Evolutionary conservation across 345 rosid genomes (phyloP).

Genomic region (Gossypium stocksii): DNA sequence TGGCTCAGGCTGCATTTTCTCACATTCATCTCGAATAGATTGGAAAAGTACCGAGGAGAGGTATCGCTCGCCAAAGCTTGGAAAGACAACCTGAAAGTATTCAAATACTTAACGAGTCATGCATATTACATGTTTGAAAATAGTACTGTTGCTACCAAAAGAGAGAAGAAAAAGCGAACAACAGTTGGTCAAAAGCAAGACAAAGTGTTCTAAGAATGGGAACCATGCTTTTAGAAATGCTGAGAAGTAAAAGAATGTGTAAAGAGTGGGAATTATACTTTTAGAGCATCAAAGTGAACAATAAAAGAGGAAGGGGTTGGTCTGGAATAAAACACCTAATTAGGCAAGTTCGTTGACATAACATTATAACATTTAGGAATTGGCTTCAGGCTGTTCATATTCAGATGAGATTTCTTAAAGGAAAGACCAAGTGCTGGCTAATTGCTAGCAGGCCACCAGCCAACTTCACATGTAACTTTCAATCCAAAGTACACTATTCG

Average conservation of each 20-base stretch:
- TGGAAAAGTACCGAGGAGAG: slow-evolving; percentile 83
- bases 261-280: neutral
- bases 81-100: slow-evolving; percentile 73
- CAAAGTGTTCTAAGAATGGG: neutral
- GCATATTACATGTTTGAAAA: neutral
- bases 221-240: neutral
- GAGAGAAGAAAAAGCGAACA: neutral
- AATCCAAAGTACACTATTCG: no score
- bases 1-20: slow-evolving; percentile 72
- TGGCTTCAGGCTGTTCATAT: neutral
- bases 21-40: slow-evolving; percentile 85
- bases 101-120: neutral
- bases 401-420: neutral
- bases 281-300: neutral
- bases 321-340: neutral
- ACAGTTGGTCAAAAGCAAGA: neutral
- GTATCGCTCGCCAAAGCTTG: slow-evolving; percentile 92
- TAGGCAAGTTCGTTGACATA: neutral
- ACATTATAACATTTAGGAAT: neutral
- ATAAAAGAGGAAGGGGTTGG: neutral
- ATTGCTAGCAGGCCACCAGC: no score
- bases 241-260: neutral
- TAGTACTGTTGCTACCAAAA: neutral
- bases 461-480: no score
- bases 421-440: neutral